phyloP scores from a whole-genome alignment of 176 grass and related monocot species.

The Pontederia paniculata region DNA sequence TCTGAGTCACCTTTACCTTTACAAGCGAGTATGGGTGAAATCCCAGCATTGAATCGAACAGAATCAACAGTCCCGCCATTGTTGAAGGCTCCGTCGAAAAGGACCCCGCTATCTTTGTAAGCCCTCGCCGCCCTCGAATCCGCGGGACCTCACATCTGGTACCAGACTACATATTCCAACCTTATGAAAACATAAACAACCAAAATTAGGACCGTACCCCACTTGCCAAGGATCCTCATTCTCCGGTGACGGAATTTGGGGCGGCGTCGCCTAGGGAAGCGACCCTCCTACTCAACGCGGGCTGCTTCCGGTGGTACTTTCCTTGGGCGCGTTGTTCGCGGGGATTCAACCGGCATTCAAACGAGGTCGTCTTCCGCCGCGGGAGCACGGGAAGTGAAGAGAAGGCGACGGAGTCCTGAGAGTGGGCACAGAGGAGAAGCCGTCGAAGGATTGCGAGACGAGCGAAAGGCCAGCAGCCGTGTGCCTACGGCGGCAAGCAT shows the following conservation, averaged over 20 bases:
- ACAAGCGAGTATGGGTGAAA: too few species aligned
- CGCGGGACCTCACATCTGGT: too few species aligned
- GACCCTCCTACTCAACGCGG: constrained; percentile 13
- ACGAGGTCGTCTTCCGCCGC: not conserved
- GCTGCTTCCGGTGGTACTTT: too few species aligned
- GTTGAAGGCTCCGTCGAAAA: too few species aligned
- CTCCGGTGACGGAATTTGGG: not conserved
- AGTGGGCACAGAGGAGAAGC: constrained; percentile 2
- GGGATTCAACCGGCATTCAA: constrained; percentile 2
- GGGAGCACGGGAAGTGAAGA: not conserved
- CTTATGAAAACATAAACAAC: too few species aligned
- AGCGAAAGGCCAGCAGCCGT: constrained; percentile 13
- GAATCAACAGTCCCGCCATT: too few species aligned
- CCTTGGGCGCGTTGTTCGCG: not conserved
- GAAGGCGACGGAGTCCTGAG: not conserved
- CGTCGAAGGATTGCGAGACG: not conserved
- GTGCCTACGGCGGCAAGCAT: not conserved
- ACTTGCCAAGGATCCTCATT: constrained; percentile 22
- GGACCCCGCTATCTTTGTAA: too few species aligned
- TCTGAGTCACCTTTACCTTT: too few species aligned
- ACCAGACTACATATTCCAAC: too few species aligned
- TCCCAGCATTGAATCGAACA: too few species aligned
- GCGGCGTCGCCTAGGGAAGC: not conserved
- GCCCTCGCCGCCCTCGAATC: too few species aligned
- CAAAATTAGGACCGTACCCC: constrained; percentile 23